Conservation (phyloP, 176 grass and related monocot genomes). For the Ensete glaucum region DNA sequence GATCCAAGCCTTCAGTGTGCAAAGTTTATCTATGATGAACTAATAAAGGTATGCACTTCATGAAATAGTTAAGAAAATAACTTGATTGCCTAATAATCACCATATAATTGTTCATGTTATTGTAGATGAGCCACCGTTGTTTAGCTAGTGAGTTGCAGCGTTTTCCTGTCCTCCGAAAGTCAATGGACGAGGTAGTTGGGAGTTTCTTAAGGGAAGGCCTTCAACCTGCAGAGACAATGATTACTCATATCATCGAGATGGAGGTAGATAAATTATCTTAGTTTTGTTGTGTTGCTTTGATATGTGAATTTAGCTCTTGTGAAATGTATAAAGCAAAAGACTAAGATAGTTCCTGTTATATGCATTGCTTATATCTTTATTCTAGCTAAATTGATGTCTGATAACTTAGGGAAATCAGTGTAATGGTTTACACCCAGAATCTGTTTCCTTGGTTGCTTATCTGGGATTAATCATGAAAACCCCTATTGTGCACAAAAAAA, state of each 20-base stretch:
- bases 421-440: too few relatives aligned
- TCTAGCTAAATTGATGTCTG: too few relatives aligned
- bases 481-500: too few relatives aligned
- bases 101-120: neutral
- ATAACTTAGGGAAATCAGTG: too few relatives aligned
- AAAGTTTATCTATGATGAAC: constrained; percentile 93
- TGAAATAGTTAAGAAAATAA: neutral
- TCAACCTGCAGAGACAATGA: constrained; percentile 93
- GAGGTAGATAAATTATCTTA: constrained; percentile 45
- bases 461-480: too few relatives aligned
- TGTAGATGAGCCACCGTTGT: constrained; percentile 84
- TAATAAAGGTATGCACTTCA: constrained; percentile 63
- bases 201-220: constrained; percentile 85
- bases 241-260: constrained; percentile 90
- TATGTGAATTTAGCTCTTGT: neutral
- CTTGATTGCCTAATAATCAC: neutral
- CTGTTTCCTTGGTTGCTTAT: too few relatives aligned
- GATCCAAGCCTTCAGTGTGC: constrained; percentile 97
- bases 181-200: constrained; percentile 94
- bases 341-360: neutral
- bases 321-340: neutral
- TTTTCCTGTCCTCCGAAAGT: constrained; percentile 74
- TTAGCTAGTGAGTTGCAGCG: constrained; percentile 73
- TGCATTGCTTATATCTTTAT: neutral
- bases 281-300: neutral